Percentiles rank a stretch among this genome's conserved stretches.
These are phyloP conservation scores for Globisporangium barbulae DNA, from an alignment of 352 stramenopile species.

Conservation along the genomic window DNA sequence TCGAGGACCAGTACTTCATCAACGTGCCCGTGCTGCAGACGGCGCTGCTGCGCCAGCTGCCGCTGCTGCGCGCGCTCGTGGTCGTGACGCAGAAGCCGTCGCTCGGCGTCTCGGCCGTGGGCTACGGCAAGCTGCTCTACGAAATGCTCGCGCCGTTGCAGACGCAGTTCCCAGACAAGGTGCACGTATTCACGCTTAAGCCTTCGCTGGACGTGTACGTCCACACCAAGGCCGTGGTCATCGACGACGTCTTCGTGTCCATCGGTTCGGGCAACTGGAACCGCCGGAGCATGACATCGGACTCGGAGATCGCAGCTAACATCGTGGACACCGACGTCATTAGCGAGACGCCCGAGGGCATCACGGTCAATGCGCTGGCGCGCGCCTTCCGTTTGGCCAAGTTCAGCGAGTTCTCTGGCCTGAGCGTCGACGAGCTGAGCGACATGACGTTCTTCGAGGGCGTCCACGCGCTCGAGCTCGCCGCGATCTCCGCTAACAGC, in stretches of 20 bases:
- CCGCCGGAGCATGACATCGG: slow-evolving; percentile 52
- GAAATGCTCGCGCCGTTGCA: slow-evolving; percentile 34
- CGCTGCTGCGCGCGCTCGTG: slow-evolving; percentile 25
- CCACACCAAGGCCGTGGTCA: slow-evolving; percentile 49
- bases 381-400: slow-evolving; percentile 54
- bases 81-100: slow-evolving; percentile 23
- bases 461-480: slow-evolving; percentile 14
- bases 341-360: slow-evolving; percentile 23
- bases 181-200: slow-evolving; percentile 23
- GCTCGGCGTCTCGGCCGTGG: slow-evolving; percentile 16
- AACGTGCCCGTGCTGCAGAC: slow-evolving; percentile 28
- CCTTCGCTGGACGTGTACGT: slow-evolving; percentile 39
- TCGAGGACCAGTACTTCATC: slow-evolving; percentile 53
- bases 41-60: slow-evolving; percentile 27
- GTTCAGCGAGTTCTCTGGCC: slow-evolving; percentile 41
- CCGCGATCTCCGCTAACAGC: slow-evolving; percentile 9
- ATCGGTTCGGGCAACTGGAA: slow-evolving; percentile 63
- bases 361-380: slow-evolving; percentile 34
- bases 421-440: slow-evolving; percentile 12
- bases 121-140: slow-evolving; percentile 37
- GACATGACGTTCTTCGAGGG: slow-evolving; percentile 25
- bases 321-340: slow-evolving; percentile 40
- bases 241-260: slow-evolving; percentile 12
- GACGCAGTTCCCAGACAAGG: slow-evolving; percentile 32
- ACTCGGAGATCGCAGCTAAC: slow-evolving; percentile 54